Evolutionary conservation across 2,329 filamentous ascomycete genomes (phyloP), one percentile per base, ranked within the genome.

Genomic region (Fusarium illudens): DNA sequence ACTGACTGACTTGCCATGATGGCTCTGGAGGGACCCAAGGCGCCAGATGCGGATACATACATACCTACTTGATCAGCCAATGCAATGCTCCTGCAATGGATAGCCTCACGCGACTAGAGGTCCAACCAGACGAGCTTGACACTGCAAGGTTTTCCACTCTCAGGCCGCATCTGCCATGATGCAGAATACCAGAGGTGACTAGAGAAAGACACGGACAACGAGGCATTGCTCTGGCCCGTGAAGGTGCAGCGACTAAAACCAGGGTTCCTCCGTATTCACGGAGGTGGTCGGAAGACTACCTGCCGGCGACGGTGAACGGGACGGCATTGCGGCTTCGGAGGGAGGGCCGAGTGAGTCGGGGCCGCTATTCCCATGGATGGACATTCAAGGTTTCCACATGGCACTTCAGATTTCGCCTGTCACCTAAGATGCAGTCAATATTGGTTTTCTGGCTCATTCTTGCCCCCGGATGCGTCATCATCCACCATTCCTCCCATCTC

Each of bases 201-300:
- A 33, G 51, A 44, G 39, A 42, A 55, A 19, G 15, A 27, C 27
- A 44, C 51, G 22, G 36, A 15, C 7, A 44, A 27, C 39, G 39
- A 30, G 34, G 51, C 33, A 54, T 36, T 34, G 49, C 32, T 50
- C 15, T 44, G 10, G 39, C 39, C 39, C 22, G 39, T 44, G 20
- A 44, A 44, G 15, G 39, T 25, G 22, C 20, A 27, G 22, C 39
- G 15, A 44, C 20, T 44, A 20, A 44, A 44, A 44, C 39, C 15
- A 44, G 49, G 49, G 32, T 19, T 42, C 19, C 46, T 37, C 32
- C 42, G 54, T 36, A 22, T 15, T 19, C 11, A 54, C 51, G 51
- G 36, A 54, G 34, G 51, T 54, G 65, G 61, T 68, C 61, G 51
- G 65, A 58, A 53, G 52, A 39, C 56, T 22, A 51, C 33, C 56